Base-by-base conservation (phyloP, 495 filamentous ascomycete species). In the Talaromyces trachyspermus region DNA sequence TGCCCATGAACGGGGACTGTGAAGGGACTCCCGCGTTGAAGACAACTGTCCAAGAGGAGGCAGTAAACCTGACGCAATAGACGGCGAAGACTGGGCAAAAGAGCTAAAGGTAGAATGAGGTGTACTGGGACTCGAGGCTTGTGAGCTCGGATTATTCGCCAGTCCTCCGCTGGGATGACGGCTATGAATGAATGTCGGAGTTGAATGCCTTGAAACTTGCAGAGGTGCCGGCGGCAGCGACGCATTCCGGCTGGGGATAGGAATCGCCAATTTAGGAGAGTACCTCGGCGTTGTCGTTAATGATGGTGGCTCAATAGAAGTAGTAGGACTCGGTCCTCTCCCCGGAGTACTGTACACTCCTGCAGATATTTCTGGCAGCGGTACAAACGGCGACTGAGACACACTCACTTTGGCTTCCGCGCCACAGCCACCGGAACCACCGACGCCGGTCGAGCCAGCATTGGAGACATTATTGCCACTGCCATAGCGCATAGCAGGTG, bases 111-210 rank as follows among this genome's bases (percentile, higher is more conserved):
- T 69, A 4, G 76, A 75, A 18, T 72, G 66, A 8, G 77, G 70
- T 17, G 74, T 75, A 12, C 65, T 75, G 2, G 79, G 78, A 47
- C 77, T 81, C 9, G 69, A 67, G 49, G 76, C 77, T 57, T 75
- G 74, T 1, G 78, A 78, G 50, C 58, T 62, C 18, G 65, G 52
- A 19, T 62, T 65, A 4, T 61, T 66, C n/a, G 61, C 60, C 44
- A 60, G 64, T 1, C 63, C 70, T 8, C 59, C 57, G 54, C 75
- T 75, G 17, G 64, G 53, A 25, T 67, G 56, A 44, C 70, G 66
- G n/a, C 58, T 65, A 40, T 69, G 63, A 22, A 18, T 14, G 18
- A 70, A 49, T 20, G 64, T 66, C 19, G 71, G 61, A 18, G 72
- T 68, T 0, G 64, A 68, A 23, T 71, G 58, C 2, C 66, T 49